A percentile compares a stretch with the other conserved stretches of the same genome.
These are phyloP conservation scores for Phialemonium atrogriseum DNA, from an alignment of 2,329 filamentous ascomycete species.

Conservation along the genomic window DNA sequence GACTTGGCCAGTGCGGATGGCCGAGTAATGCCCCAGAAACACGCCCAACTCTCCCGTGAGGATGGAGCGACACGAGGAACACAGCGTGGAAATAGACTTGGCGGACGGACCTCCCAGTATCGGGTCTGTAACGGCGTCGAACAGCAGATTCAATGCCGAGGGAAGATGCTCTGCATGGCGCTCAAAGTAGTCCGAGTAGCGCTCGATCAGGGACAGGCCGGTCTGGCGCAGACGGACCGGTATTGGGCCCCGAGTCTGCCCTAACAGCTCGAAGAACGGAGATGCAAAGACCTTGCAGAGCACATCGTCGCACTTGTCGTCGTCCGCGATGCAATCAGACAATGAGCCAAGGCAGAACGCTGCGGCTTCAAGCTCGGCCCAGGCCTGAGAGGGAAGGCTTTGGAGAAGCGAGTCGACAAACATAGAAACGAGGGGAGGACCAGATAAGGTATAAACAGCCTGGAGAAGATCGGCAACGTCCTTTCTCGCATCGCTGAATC, in stretches of 20 bases:
- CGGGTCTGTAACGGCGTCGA: slow-evolving; percentile 56
- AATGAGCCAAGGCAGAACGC: slow-evolving; percentile 58
- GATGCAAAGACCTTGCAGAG: slow-evolving; percentile 55
- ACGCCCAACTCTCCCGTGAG: slow-evolving; percentile 58
- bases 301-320: slow-evolving; percentile 47
- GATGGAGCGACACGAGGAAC: slow-evolving; percentile 63
- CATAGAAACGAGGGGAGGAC: slow-evolving; percentile 44
- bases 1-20: slow-evolving; percentile 49
- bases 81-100: slow-evolving; percentile 65
- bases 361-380: slow-evolving; percentile 53
- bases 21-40: slow-evolving; percentile 64
- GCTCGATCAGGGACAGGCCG: slow-evolving; percentile 61
- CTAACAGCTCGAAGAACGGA: slow-evolving; percentile 46
- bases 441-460: slow-evolving; percentile 57
- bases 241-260: slow-evolving; percentile 40
- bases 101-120: slow-evolving; percentile 60
- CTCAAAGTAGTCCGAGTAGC: slow-evolving; percentile 70
- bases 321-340: slow-evolving; percentile 55
- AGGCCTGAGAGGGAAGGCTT: slow-evolving; percentile 38
- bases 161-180: slow-evolving; percentile 59
- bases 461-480: slow-evolving; percentile 75
- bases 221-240: slow-evolving; percentile 58
- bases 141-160: slow-evolving; percentile 64
- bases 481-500: slow-evolving; percentile 64
- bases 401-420: slow-evolving; percentile 49